Evolutionary conservation across 768 basidiomycete genomes (phyloP).

Genomic region (Collybia mongolica): DNA sequence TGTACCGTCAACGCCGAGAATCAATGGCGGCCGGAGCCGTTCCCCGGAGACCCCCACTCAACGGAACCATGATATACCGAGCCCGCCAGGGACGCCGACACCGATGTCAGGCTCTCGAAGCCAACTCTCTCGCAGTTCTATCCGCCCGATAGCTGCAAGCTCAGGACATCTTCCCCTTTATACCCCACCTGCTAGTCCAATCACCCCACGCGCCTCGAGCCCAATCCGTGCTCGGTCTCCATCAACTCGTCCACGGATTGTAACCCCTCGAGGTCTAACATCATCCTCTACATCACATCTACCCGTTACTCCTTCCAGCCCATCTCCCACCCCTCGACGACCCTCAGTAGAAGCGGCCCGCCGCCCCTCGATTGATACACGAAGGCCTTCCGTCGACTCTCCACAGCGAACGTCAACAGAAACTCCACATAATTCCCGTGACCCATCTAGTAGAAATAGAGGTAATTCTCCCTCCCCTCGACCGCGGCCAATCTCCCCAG

Average conservation of each 20-base stretch:
- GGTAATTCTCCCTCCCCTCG: conserved; percentile 45
- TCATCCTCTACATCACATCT: conserved; percentile 54
- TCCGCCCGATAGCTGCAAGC: conserved; percentile 32
- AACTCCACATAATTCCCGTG: conserved; percentile 22
- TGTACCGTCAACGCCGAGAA: conserved; percentile 15
- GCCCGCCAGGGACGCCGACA: conserved; percentile 48
- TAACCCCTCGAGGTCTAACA: conserved; percentile 41
- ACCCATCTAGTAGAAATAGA: conserved; percentile 21
- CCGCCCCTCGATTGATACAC: conserved; percentile 33
- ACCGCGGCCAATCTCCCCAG: conserved; percentile 44
- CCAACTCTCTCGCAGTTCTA: conserved; percentile 30
- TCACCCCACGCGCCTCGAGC: conserved; percentile 34
- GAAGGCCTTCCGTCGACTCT: conserved; percentile 17
- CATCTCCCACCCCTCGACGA: conserved; percentile 29
- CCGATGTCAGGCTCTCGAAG: conserved; percentile 37
- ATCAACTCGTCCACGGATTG: conserved; percentile 41
- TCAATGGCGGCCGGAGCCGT: conserved; percentile 14
- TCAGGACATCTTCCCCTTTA: conserved; percentile 39
- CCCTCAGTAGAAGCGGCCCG: conserved; percentile 36
- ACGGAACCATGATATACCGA: conserved; percentile 36
- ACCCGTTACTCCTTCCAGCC: conserved; percentile 38
- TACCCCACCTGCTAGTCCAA: conserved; percentile 37
- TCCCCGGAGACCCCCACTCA: conserved; percentile 35
- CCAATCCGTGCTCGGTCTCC: conserved; percentile 37
- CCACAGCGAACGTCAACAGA: conserved; percentile 39